Evolutionary conservation across 148 eudicot species (phyloP), one percentile per base, ranked within the genome.

Genomic region (Cornus controversa): DNA sequence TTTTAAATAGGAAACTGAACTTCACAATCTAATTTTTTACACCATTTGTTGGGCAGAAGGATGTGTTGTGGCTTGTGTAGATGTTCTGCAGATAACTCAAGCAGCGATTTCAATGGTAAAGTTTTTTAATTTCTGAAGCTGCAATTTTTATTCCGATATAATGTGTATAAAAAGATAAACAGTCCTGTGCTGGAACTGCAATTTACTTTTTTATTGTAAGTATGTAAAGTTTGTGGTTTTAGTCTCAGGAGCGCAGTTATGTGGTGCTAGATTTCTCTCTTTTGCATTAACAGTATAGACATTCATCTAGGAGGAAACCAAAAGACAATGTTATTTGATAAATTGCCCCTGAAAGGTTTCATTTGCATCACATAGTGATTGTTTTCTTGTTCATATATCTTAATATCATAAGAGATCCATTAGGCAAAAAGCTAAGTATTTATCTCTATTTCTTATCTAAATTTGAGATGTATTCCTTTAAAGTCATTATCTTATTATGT

Each of bases 71-170:
- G 92, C 94, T 26, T 95, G 99, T 79, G 79, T 95, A 70, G 99
- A 95, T 85, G 99, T 95, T 84, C 84, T 95, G 80, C 97, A 90
- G 84, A 85, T 95, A 78, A 91, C 96, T 82, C 97, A 95, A 78
- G 97, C 99, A 34, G 96, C 99, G 45, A 88, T 95, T 73, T 93
- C 96, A 29, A 87, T 91, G 99, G 99, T 90, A 89, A 79, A 71
- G 31, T 26, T 15, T 16, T 34, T 70, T n/a, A 74, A 72, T 62
- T 34, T 63, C 18, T 36, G 34, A n/a, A 63, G 63, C 36, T 69
- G 58, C 42, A 34, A 10, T 25, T 28, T 18, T 14, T 53, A 42
- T 22, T 5, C 68, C 31, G 8, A 9, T 73, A 25, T 16, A 31
- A 58, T 60, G 67, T 73, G 27, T 60, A 60, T 60, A 60, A 1